These are phyloP conservation scores for Myriosclerotinia scirpicola DNA, from an alignment of 2,329 filamentous ascomycete genomes.

Conservation along the genomic window DNA sequence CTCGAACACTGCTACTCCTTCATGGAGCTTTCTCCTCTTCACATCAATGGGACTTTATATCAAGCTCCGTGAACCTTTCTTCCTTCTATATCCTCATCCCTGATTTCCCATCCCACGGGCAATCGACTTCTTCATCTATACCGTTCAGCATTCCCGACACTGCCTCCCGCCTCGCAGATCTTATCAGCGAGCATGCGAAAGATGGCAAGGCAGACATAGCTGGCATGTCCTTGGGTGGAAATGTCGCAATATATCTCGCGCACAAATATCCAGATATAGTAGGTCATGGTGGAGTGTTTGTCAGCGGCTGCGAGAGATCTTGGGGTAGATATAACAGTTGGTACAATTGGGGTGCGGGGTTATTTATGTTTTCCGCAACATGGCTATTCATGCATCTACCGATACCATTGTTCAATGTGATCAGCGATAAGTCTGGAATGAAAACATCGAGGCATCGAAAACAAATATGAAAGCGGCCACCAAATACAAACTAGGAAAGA, in stretches of 20 bases:
- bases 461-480: not conserved
- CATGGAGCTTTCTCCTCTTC: not conserved
- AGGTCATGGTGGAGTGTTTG: not conserved
- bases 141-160: not conserved
- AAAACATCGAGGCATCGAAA: not conserved
- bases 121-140: not conserved
- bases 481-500: not conserved
- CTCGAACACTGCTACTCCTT: not conserved
- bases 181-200: not conserved
- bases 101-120: not conserved
- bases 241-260: not conserved
- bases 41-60: not conserved
- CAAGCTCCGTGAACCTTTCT: not conserved
- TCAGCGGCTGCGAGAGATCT: not conserved
- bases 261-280: not conserved
- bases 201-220: not conserved
- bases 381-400: not conserved
- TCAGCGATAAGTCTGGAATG: not conserved
- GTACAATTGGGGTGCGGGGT: not conserved
- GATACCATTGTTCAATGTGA: not conserved
- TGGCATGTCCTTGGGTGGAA: not conserved
- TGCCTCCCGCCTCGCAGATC: not conserved
- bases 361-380: not conserved
- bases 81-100: not conserved
- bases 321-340: not conserved